A percentile compares a stretch with the other conserved stretches of the same genome.
These are phyloP conservation scores for Fusarium tricinctum DNA, from an alignment of 2,329 filamentous ascomycete genomes.

Conservation along the genomic window DNA sequence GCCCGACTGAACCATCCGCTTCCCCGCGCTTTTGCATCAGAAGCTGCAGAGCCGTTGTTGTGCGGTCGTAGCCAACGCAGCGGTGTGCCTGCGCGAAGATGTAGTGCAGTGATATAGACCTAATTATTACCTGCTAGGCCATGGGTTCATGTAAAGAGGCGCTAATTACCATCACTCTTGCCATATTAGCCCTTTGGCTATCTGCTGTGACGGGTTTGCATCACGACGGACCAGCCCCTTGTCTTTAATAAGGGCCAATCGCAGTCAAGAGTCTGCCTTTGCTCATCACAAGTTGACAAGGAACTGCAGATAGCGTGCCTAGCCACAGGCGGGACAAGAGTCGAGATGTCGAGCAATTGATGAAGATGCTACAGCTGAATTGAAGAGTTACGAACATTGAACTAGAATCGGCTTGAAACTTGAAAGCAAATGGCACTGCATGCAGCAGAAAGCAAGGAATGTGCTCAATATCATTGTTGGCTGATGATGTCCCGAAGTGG, in stretches of 20 bases:
- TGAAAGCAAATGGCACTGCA: conserved; percentile 10
- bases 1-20: conserved; percentile 27
- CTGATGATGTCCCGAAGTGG: not conserved
- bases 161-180: conserved; percentile 41
- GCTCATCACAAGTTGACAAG: conserved; percentile 41
- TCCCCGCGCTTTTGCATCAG: conserved; percentile 35
- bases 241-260: conserved; percentile 41
- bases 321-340: conserved; percentile 23
- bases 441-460: conserved; percentile 8
- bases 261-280: conserved; percentile 14
- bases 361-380: conserved; percentile 22
- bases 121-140: conserved; percentile 32
- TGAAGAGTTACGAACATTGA: conserved; percentile 36
- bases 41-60: conserved; percentile 21
- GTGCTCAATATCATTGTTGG: conserved; percentile 12
- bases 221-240: conserved; percentile 38
- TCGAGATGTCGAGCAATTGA: conserved; percentile 8
- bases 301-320: conserved; percentile 24
- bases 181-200: conserved; percentile 22
- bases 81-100: conserved; percentile 43
- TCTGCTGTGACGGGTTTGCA: conserved; percentile 45
- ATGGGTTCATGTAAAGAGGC: conserved; percentile 31
- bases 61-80: conserved; percentile 38
- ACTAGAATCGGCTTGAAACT: conserved; percentile 6
- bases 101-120: conserved; percentile 40